Base-by-base conservation (phyloP, 177 flowering plant species). In the Vitis hybrid region DNA sequence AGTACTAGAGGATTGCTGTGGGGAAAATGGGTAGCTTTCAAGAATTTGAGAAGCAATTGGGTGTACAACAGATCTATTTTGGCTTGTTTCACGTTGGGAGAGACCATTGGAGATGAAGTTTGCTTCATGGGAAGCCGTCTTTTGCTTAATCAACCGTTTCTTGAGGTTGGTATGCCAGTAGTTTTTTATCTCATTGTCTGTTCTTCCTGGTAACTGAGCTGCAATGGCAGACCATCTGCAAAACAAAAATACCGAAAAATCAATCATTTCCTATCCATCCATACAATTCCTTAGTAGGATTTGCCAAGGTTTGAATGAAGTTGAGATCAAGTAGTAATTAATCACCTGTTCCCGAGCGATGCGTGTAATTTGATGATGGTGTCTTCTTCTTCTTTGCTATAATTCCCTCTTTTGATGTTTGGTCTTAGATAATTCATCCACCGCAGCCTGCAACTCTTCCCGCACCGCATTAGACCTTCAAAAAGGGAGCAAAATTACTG, bases 341-440 rank as follows among this genome's bases (percentile, higher is more conserved):
- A 11, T 12, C 70, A 19, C 84, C 72, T 84, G 34, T 80, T 80
- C 6, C 85, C 85, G 4, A 78, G 56, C 4, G 69, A 11, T 21
- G 70, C 45, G 54, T 81, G 85, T 54, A 84, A 49, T 67, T 66
- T 64, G 64, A 81, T 39, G 51, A 84, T 80, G 12, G 69, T 70
- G 6, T 84, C 81, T 19, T 82, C 84, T 69, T 84, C 87, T 55
- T 75, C 77, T 26, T 66, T 51, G 49, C 57, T 72, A 68, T 70
- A 84, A 60, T 78, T 77, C 13, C 87, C 87, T 71, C 80, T 80
- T 52, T 79, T 84, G 49, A 84, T 9, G 21, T 78, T 74, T 3
- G 87, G 85, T 68, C 75, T 73, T 34, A 82, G 59, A 52, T 84
- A 84, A 68, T 84, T 84, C 81, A 82, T 9, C 87, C 87, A 84